Conservation (phyloP, 306 rosid genomes). For the Prunus davidiana region DNA sequence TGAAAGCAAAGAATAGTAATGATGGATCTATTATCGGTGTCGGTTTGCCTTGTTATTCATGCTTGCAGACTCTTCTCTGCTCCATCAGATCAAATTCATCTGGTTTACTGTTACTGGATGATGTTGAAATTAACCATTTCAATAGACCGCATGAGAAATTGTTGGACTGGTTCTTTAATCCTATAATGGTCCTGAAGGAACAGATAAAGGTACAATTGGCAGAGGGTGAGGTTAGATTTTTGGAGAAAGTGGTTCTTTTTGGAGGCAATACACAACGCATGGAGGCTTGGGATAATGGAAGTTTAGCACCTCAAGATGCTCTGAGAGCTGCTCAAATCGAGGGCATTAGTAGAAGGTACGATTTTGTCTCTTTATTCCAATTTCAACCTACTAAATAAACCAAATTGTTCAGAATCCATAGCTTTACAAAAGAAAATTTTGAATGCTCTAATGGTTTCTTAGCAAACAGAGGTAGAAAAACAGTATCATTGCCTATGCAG, state of each 20-base stretch:
- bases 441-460: too few species aligned
- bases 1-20: conserved; percentile 45
- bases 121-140: conserved; percentile 52
- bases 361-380: background rate
- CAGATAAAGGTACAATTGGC: conserved; percentile 63
- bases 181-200: conserved; percentile 77
- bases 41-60: conserved; percentile 80
- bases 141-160: conserved; percentile 79
- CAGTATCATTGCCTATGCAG: background rate
- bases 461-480: too few species aligned
- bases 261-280: conserved; percentile 48
- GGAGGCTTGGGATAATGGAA: conserved; percentile 60
- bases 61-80: conserved; percentile 51
- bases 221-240: conserved; percentile 57
- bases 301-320: conserved; percentile 43
- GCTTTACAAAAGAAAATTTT: background rate
- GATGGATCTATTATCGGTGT: conserved; percentile 50
- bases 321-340: conserved; percentile 80
- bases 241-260: conserved; percentile 73
- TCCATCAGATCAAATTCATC: conserved; percentile 68
- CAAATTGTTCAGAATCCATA: background rate
- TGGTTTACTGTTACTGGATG: conserved; percentile 61
- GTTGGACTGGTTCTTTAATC: conserved; percentile 87
- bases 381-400: background rate
- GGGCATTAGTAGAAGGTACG: conserved; percentile 77